These are phyloP conservation scores for Paradendryphiella salina DNA, from an alignment of 2,329 filamentous ascomycete species.

Conservation along the genomic window DNA sequence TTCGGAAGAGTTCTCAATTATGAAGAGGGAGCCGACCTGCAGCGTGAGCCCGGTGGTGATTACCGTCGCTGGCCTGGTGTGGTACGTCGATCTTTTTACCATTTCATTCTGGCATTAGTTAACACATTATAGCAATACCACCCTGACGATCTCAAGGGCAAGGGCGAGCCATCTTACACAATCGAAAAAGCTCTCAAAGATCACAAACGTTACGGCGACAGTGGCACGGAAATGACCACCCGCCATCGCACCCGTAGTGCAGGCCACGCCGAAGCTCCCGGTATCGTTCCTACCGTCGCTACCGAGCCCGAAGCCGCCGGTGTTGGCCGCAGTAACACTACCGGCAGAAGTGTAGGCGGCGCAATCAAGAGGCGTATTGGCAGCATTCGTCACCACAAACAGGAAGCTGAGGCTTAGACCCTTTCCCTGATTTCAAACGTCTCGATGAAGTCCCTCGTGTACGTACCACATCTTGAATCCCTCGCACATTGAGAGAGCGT, in stretches of 20 bases:
- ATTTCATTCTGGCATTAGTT: slow-evolving; percentile 3
- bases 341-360: slow-evolving; percentile 43
- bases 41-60: slow-evolving; percentile 77
- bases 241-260: slow-evolving; percentile 45
- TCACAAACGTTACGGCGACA: slow-evolving; percentile 52
- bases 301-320: slow-evolving; percentile 36
- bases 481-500: background rate
- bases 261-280: slow-evolving; percentile 37
- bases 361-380: slow-evolving; percentile 54
- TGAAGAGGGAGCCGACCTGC: slow-evolving; percentile 82
- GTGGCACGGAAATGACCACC: slow-evolving; percentile 52
- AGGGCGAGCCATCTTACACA: slow-evolving; percentile 75
- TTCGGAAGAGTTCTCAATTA: slow-evolving; percentile 75
- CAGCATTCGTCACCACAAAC: slow-evolving; percentile 48
- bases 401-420: slow-evolving; percentile 29
- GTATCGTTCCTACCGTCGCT: slow-evolving; percentile 27
- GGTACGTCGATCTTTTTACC: slow-evolving; percentile 58
- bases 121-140: slow-evolving; percentile 59
- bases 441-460: background rate
- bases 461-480: background rate
- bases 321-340: slow-evolving; percentile 43
- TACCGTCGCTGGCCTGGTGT: slow-evolving; percentile 76
- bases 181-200: slow-evolving; percentile 69
- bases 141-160: slow-evolving; percentile 78
- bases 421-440: slow-evolving; percentile 1